Base-by-base conservation (phyloP, 805 yeast species). In the Saccharomycopsis sp. region DNA sequence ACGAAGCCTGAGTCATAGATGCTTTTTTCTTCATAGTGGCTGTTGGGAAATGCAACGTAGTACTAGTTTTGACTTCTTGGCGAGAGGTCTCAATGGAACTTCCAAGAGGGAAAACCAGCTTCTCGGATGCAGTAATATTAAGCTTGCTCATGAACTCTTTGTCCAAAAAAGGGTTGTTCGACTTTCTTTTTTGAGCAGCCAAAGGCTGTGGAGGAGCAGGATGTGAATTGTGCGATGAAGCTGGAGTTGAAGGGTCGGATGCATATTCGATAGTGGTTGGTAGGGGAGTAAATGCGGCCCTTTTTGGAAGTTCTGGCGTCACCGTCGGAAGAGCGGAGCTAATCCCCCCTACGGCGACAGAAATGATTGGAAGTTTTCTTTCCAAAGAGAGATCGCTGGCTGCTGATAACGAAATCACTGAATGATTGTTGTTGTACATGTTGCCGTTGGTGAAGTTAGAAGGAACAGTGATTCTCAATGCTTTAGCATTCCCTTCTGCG, bases 151-250 rank as follows among this genome's bases (percentile, higher is more conserved):
- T 44, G 16, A 16, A 44, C 21, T 44, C 50, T 8, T 52, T 37
- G 16, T 47, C 48, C 44, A 37, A 44, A 15, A 52, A 52, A 5
- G 55, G 55, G 18, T 52, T 52, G 1, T 44, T 52, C 1, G 55
- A 52, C 9, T n/a, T 29, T 52, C 55, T 52, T 34, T 46, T 52
- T 34, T 51, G 54, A 8, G 37, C 24, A 29, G 37, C 12, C 5
- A 7, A 12, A 29, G 37, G 5, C 12, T 29, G 37, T 37, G 44
- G 44, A 37, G 44, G 15, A 18, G 7, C 21, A 44, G 21, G 18
- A 44, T 12, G 20, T 7, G 21, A n/a, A 16, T 12, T 44, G 5
- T 29, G 5, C 12, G 37, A 29, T 29, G 37, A 29, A 7, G 12
- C 37, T 12, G 48, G 21, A 16, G 18, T 44, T 16, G 48, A 16